phyloP scores from a whole-genome alignment of 2,329 filamentous ascomycete species.

The Aureobasidium sp. region DNA sequence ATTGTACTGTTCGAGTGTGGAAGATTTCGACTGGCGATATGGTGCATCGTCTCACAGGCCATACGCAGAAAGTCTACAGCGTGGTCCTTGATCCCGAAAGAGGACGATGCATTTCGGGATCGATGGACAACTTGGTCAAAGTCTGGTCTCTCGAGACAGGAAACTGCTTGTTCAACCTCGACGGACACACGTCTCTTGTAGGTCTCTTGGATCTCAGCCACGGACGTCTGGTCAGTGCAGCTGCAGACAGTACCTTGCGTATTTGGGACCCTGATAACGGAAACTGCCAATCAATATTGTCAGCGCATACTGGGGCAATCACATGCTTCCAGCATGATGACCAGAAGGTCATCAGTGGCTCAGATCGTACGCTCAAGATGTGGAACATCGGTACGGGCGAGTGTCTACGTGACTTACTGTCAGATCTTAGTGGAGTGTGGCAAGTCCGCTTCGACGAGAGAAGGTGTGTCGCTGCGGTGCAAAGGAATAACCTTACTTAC shows the following conservation, averaged over 20 bases:
- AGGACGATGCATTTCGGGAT: constrained; percentile 93
- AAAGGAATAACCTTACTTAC: constrained; percentile 85
- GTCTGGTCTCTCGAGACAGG: constrained; percentile 93
- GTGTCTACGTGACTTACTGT: constrained; percentile 86
- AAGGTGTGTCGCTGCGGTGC: constrained; percentile 91
- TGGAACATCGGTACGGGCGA: constrained; percentile 93
- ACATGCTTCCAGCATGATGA: constrained; percentile 98
- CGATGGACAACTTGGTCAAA: constrained; percentile 97
- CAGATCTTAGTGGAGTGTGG: constrained; percentile 94
- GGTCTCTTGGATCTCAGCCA: constrained; percentile 84
- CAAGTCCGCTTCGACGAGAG: constrained; percentile 97
- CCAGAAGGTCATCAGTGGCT: constrained; percentile 93
- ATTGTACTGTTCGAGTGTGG: constrained; percentile 93
- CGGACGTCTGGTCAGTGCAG: constrained; percentile 86
- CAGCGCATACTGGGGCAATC: constrained; percentile 92
- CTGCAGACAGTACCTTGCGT: constrained; percentile 86
- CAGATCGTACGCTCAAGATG: constrained; percentile 94
- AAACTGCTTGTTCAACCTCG: constrained; percentile 76
- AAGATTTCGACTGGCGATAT: constrained; percentile 92
- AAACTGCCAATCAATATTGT: constrained; percentile 81
- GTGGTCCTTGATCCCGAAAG: constrained; percentile 88
- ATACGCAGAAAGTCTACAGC: constrained; percentile 91
- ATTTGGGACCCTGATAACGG: constrained; percentile 97
- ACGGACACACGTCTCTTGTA: constrained; percentile 87
- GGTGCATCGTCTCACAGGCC: constrained; percentile 75